Evolutionary conservation across 176 grass and related monocot genomes (phyloP), one percentile per base, ranked within the genome.

Genomic region (Musa beccarii): DNA sequence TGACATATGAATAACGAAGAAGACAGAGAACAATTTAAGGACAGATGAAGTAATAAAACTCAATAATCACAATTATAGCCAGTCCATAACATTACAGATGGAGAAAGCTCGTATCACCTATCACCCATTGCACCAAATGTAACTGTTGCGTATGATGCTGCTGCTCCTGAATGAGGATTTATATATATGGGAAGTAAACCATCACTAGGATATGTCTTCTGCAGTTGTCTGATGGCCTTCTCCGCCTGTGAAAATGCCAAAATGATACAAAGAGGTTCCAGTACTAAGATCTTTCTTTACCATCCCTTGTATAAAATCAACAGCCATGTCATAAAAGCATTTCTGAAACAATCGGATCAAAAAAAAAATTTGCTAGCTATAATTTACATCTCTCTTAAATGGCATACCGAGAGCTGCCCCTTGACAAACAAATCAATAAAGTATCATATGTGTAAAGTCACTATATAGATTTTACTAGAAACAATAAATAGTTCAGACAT

Each of bases 101-200:
- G 70, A 15, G 56, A 86, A 22, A 71, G 70, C 73, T 49, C 21
- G 11, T 72, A 87, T 72, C 73, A 99, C 96, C 96, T 95, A 84
- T 99, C 96, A 76, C 96, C 96, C 91, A 99, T 95, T 67, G 96
- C 96, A 88, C 96, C 96, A 49, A 99, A 95, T 86, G 96, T 99
- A 82, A 99, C 92, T 85, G 89, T 99, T 75, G 96, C 95, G 78
- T 95, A 89, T 11, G 14, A 57, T 15, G 89, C 84, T 43, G 96
- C 49, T 77, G 88, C 85, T 69, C 96, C 96, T 75, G 96, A 89
- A 67, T 92, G 89, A 85, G 96, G 96, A 81, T 99, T 99, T 89
- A 99, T 87, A 66, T 84, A 92, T 49, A 99, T 95, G 69, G 96
- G 91, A 78, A 99, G 88, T 78, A 99, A 99, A 54, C 96, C 96